phyloP scores from a whole-genome alignment of 2,329 filamentous ascomycete species.

The Dothideomycetes sp. region DNA sequence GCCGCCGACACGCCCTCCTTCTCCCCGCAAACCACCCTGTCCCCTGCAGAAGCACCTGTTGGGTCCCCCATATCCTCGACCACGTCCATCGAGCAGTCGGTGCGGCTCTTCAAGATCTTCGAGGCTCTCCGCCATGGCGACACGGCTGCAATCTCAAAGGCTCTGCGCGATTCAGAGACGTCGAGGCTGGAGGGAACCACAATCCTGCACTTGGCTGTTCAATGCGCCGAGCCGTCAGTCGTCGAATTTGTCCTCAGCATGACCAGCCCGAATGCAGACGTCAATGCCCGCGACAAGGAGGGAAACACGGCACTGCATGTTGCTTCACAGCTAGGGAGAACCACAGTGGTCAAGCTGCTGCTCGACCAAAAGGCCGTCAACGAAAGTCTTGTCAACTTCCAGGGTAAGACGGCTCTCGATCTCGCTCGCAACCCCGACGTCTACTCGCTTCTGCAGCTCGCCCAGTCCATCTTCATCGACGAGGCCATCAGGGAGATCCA shows the following conservation, averaged over 20 bases:
- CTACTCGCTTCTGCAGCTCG: constrained; percentile 86
- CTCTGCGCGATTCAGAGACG: constrained; percentile 49
- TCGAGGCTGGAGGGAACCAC: constrained; percentile 65
- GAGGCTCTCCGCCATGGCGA: constrained; percentile 86
- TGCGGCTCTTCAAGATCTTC: constrained; percentile 87
- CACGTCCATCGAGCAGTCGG: constrained; percentile 70
- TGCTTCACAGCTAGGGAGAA: constrained; percentile 71
- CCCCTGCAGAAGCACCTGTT: too few species aligned
- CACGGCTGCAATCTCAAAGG: constrained; percentile 77
- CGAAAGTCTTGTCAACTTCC: constrained; percentile 74
- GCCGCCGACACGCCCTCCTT: not conserved
- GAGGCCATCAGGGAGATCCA: constrained; percentile 77
- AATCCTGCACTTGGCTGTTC: constrained; percentile 84
- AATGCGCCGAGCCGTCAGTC: constrained; percentile 85
- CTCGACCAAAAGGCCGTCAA: constrained; percentile 77
- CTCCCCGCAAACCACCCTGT: constrained; percentile 14
- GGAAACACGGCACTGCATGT: constrained; percentile 90
- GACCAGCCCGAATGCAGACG: constrained; percentile 46
- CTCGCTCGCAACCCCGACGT: constrained; percentile 87
- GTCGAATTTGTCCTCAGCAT: constrained; percentile 87
- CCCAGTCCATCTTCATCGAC: constrained; percentile 82
- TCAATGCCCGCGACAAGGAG: constrained; percentile 85
- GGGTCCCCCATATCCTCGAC: too few species aligned
- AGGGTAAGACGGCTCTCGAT: constrained; percentile 77
- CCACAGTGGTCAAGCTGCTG: constrained; percentile 69